Base-by-base conservation (phyloP, 2,329 filamentous ascomycete genomes). In the Ascochyta koolunga region DNA sequence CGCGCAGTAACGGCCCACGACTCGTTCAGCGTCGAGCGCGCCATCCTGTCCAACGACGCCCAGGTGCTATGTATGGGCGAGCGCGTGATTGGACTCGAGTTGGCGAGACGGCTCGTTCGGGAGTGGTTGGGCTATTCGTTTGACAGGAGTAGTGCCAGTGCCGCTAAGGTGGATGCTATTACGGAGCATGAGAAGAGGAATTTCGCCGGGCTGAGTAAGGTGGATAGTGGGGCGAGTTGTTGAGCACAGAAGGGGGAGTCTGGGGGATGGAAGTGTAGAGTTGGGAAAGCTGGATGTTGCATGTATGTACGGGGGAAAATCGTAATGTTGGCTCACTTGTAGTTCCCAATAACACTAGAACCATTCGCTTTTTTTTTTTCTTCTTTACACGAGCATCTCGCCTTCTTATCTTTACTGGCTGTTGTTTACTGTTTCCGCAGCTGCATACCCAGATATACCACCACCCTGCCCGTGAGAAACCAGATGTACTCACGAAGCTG, bases 1-100 rank as follows among this genome's bases (percentile, higher is more conserved):
- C 82, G 91, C 21, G 91, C 91, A n/a, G 91, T 96, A 16, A 96
- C 91, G 5, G 91, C 91, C 1, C 91, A 96, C 73, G 91, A 96
- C 72, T 88, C 86, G 62, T 96, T 93, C 79, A 88, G 84, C 50
- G 90, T 96, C 5, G 91, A 96, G 81, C 79, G 90, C 43, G 86
- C 89, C 18, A 84, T 96, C 10, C 77, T 93, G 67, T 91, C 88
- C 78, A 96, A 96, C 74, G 88, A 96, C 72, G 90, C 90, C 3
- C 91, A 96, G 77, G 90, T 96, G 27, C 78, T 96, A 58, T 96
- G 91, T 72, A 88, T 96, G 81, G 91, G 91, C 0, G 89, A 96
- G 82, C 80, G 91, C 19, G 91, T 96, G 0, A 84, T 96, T 38
- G 91, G 91, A 0, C 73, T 95, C 41, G 91, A 96, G 78, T 76